These are phyloP conservation scores for Pichia paraexigua DNA, from an alignment of 805 yeast genomes.

Conservation along the genomic window DNA sequence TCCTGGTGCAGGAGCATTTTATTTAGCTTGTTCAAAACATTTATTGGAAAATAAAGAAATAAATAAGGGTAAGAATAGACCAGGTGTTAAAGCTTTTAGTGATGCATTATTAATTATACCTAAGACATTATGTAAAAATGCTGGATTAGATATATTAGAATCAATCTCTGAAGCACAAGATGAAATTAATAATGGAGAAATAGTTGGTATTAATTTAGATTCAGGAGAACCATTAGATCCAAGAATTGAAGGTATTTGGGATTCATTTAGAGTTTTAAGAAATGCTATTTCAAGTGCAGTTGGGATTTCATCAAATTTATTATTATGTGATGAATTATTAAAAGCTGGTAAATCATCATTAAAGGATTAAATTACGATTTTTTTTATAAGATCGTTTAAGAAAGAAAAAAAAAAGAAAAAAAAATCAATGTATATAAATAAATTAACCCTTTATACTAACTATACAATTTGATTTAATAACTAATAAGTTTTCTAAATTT, in stretches of 20 bases:
- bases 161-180: slow-evolving; percentile 86
- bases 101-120: slow-evolving; percentile 89
- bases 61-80: slow-evolving; percentile 75
- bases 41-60: slow-evolving; percentile 43
- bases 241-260: slow-evolving; percentile 91
- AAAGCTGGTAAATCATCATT: slow-evolving; percentile 95
- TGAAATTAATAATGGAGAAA: slow-evolving; percentile 69
- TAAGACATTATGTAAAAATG: slow-evolving; percentile 83
- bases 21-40: slow-evolving; percentile 70
- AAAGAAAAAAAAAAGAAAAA: slow-evolving; percentile 53
- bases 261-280: slow-evolving; percentile 87
- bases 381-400: too few species aligned
- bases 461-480: slow-evolving; percentile 1
- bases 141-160: slow-evolving; percentile 90
- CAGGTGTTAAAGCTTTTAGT: slow-evolving; percentile 89
- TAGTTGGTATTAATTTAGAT: slow-evolving; percentile 83
- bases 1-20: slow-evolving; percentile 98
- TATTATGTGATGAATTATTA: slow-evolving; percentile 90
- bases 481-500: slow-evolving; percentile 8
- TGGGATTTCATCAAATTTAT: slow-evolving; percentile 85
- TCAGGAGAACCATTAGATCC: slow-evolving; percentile 97
- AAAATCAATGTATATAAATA: background rate
- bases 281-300: slow-evolving; percentile 89
- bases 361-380: slow-evolving; percentile 36
- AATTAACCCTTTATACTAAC: slow-evolving; percentile 8